These are phyloP conservation scores for Claviceps sp. DNA, from an alignment of 2,329 filamentous ascomycete genomes.

Conservation along the genomic window DNA sequence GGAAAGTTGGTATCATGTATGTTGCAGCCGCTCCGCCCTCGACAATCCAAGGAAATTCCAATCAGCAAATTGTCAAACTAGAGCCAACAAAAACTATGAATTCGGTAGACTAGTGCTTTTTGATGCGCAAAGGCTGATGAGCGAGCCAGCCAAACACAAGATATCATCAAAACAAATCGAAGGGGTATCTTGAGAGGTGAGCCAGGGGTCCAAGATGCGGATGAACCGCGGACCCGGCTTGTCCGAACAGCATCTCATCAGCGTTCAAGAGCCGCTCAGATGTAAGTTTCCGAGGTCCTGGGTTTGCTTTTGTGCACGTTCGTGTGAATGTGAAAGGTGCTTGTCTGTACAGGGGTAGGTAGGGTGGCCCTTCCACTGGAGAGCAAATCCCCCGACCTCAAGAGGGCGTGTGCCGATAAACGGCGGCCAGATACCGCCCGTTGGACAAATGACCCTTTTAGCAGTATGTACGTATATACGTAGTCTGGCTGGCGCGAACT, in stretches of 20 bases:
- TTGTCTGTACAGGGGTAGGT: background rate
- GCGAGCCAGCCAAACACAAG: background rate
- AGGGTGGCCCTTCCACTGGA: background rate
- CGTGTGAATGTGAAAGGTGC: background rate
- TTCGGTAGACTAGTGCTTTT: background rate
- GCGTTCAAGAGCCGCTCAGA: conserved; percentile 8
- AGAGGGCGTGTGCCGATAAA: conserved; percentile 2
- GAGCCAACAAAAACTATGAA: background rate
- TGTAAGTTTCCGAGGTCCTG: conserved; percentile 6
- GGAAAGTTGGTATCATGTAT: background rate
- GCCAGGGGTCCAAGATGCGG: conserved; percentile 2
- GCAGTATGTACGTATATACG: background rate
- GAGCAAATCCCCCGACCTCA: background rate
- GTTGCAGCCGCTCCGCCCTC: background rate
- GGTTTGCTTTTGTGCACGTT: background rate
- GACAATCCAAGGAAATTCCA: background rate
- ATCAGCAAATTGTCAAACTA: background rate
- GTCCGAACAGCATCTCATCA: background rate
- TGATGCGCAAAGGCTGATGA: conserved; percentile 1
- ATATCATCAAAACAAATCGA: background rate
- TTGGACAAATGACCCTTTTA: background rate
- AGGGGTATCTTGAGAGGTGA: conserved; percentile 8
- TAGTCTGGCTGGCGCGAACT: background rate
- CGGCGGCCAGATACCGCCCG: background rate
- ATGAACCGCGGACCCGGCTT: conserved; percentile 2